A percentile compares a stretch with the other conserved stretches of the same genome.
Evolutionary conservation across 2,329 filamentous ascomycete species (phyloP).

Genomic region (Cladosporium velox): DNA sequence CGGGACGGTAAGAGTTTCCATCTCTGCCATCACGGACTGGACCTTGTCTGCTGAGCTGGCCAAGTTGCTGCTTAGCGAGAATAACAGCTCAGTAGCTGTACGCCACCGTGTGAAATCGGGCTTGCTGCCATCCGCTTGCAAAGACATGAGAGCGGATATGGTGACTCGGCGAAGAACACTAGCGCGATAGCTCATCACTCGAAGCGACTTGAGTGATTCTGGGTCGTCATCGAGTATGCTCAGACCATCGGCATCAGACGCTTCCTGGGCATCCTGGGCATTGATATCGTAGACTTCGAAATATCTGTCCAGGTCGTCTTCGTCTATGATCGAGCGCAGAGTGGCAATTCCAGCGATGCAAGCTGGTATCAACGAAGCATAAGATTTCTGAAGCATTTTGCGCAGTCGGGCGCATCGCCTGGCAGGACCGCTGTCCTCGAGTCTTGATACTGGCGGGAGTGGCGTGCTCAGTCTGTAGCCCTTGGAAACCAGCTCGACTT

Average conservation of each 20-base stretch:
- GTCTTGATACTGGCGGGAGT: slow-evolving; percentile 84
- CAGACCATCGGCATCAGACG: slow-evolving; percentile 49
- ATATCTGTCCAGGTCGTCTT: slow-evolving; percentile 84
- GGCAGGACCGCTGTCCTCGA: slow-evolving; percentile 73
- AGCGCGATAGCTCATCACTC: slow-evolving; percentile 66
- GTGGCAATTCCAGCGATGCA: slow-evolving; percentile 70
- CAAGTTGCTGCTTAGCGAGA: slow-evolving; percentile 63
- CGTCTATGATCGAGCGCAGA: slow-evolving; percentile 73
- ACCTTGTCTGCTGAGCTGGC: slow-evolving; percentile 65
- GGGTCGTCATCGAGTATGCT: slow-evolving; percentile 71
- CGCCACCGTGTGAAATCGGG: slow-evolving; percentile 78
- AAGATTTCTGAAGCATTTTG: slow-evolving; percentile 69
- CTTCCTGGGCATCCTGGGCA: slow-evolving; percentile 50
- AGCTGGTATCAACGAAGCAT: slow-evolving; percentile 68
- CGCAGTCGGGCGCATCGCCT: slow-evolving; percentile 80
- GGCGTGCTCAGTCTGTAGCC: slow-evolving; percentile 89
- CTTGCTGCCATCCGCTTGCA: slow-evolving; percentile 78
- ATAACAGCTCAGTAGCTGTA: slow-evolving; percentile 73
- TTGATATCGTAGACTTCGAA: slow-evolving; percentile 67
- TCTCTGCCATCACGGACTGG: slow-evolving; percentile 70
- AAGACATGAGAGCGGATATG: slow-evolving; percentile 82
- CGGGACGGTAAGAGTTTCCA: slow-evolving; percentile 62
- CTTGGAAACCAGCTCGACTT: slow-evolving; percentile 91
- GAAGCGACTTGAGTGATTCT: slow-evolving; percentile 76
- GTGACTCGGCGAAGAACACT: slow-evolving; percentile 81